Conservation (phyloP, 176 grass and related monocot species). For the Raddia guianensis region DNA sequence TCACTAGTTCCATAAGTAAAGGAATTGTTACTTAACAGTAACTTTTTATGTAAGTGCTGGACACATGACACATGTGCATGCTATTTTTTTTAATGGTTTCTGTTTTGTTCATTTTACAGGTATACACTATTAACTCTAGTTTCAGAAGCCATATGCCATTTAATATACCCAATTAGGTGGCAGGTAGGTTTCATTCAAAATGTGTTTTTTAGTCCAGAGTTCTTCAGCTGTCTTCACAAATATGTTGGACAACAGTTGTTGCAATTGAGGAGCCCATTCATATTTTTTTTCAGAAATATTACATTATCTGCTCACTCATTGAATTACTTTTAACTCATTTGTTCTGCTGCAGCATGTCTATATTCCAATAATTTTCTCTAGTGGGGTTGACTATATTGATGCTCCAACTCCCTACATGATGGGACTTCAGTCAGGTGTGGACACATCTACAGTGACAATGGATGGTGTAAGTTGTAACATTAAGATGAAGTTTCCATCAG, state of each 20-base stretch:
- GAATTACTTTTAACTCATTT: slow-evolving; percentile 40
- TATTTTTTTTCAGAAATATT: slow-evolving; percentile 35
- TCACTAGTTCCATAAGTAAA: slow-evolving; percentile 29
- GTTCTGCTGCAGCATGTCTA: slow-evolving; percentile 87
- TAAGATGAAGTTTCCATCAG: slow-evolving; percentile 34
- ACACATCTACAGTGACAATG: slow-evolving; percentile 90
- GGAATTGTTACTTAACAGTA: slow-evolving; percentile 27
- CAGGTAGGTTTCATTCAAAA: slow-evolving; percentile 67
- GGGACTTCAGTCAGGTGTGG: slow-evolving; percentile 98
- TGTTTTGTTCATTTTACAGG: slow-evolving; percentile 56
- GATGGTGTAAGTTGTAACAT: slow-evolving; percentile 87
- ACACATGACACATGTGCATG: slow-evolving; percentile 23
- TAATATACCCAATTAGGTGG: slow-evolving; percentile 99
- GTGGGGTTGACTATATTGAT: slow-evolving; percentile 99
- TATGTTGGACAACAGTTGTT: slow-evolving; percentile 37
- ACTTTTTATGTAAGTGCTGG: slow-evolving; percentile 29
- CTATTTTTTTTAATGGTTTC: slow-evolving; percentile 38
- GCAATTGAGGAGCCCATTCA: slow-evolving; percentile 32
- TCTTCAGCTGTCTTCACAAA: slow-evolving; percentile 21
- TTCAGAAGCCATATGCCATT: slow-evolving; percentile 99
- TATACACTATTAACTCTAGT: slow-evolving; percentile 95
- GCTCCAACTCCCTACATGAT: slow-evolving; percentile 99
- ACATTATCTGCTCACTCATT: slow-evolving; percentile 21
- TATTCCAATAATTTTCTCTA: slow-evolving; percentile 99
- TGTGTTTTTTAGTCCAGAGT: slow-evolving; percentile 20